A percentile compares a stretch with the other conserved stretches of the same genome.
phyloP scores from a whole-genome alignment of 2,329 filamentous ascomycete genomes.

The Xylaria sp. region DNA sequence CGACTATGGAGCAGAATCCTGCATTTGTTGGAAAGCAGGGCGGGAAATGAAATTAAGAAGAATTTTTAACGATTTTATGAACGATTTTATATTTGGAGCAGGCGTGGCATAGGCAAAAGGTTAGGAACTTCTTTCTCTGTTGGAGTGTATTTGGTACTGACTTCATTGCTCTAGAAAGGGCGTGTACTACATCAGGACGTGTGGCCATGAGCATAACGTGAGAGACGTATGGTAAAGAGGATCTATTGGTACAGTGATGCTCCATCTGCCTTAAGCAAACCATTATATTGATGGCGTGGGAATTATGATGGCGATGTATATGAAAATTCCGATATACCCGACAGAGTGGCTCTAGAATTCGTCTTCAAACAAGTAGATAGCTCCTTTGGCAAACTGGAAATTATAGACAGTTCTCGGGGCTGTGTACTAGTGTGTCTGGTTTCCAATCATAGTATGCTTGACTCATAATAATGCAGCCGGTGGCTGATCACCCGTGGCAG shows the following conservation, averaged over 20 bases:
- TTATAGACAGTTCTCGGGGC: no score
- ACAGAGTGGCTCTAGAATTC: background rate
- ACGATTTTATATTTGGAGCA: slow-evolving; percentile 8
- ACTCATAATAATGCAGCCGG: background rate
- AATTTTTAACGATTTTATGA: slow-evolving; percentile 1
- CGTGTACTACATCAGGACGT: background rate
- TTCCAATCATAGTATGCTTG: background rate
- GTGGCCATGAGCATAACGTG: background rate
- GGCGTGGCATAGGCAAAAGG: slow-evolving; percentile 9
- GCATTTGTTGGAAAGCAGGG: slow-evolving; percentile 67
- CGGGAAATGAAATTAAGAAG: slow-evolving; percentile 37
- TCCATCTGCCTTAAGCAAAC: background rate
- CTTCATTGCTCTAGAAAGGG: background rate
- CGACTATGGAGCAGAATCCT: slow-evolving; percentile 89
- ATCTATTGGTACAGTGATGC: background rate
- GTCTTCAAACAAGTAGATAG: background rate
- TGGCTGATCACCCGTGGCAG: background rate
- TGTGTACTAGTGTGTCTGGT: no score
- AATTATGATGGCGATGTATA: background rate
- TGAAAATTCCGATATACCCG: background rate
- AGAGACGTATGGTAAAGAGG: background rate
- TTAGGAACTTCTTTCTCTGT: background rate
- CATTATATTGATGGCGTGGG: background rate
- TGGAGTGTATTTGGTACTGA: slow-evolving; percentile 13
- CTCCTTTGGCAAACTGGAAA: no score